Percentiles rank a stretch among this genome's conserved stretches.
Conservation (phyloP, 768 basidiomycete species). For the Holtermanniella nyarrowii region DNA sequence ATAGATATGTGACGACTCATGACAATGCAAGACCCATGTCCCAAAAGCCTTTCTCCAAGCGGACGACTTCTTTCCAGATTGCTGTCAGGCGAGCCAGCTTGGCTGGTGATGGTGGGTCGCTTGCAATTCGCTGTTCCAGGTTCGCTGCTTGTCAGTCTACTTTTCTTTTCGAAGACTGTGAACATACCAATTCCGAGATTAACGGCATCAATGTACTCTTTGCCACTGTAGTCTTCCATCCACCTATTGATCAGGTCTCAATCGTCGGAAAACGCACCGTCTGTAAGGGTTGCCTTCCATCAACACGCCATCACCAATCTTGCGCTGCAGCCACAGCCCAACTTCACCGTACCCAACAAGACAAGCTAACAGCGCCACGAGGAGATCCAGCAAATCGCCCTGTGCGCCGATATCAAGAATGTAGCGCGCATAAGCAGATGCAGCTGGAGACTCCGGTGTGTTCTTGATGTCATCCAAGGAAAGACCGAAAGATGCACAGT, state of each 20-base stretch:
- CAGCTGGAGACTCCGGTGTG: constrained; percentile 58
- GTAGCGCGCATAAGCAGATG: constrained; percentile 78
- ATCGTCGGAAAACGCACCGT: constrained; percentile 8
- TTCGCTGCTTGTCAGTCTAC: constrained; percentile 46
- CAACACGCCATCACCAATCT: constrained; percentile 45
- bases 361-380: constrained; percentile 77
- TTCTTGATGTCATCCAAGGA: constrained; percentile 51
- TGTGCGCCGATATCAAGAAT: constrained; percentile 67
- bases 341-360: constrained; percentile 87
- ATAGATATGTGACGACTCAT: no score
- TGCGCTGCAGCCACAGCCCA: constrained; percentile 66
- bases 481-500: constrained; percentile 64
- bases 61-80: constrained; percentile 67
- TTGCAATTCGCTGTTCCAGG: constrained; percentile 57
- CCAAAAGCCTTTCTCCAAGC: constrained; percentile 79
- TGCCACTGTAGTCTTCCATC: constrained; percentile 59
- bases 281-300: constrained; percentile 65
- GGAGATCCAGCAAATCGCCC: constrained; percentile 61
- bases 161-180: neutral
- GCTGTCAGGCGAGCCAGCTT: constrained; percentile 56
- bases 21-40: constrained; percentile 51
- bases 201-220: constrained; percentile 62
- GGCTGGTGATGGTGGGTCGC: constrained; percentile 54
- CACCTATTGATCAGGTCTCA: constrained; percentile 20
- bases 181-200: constrained; percentile 59